Percentiles rank a stretch among this genome's conserved stretches.
phyloP scores from a whole-genome alignment of 2,329 filamentous ascomycete genomes.

The Pseudogymnoascus verrucosus region DNA sequence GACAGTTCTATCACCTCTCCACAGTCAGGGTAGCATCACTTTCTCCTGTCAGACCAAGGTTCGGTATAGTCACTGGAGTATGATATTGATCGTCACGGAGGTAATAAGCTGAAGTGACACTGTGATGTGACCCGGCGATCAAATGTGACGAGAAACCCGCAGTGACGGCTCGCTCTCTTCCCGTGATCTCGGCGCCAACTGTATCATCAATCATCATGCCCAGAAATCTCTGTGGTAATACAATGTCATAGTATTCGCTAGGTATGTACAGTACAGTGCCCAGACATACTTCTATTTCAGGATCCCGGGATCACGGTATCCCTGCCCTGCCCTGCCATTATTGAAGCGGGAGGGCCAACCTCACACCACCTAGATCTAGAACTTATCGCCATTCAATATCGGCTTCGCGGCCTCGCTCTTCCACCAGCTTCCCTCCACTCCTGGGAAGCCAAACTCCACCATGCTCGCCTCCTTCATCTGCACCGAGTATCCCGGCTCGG shows the following conservation, averaged over 20 bases:
- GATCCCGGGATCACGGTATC: not conserved
- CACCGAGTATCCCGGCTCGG: slow-evolving; percentile 77
- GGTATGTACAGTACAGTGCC: not conserved
- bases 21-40: not conserved
- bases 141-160: not conserved
- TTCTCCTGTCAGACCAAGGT: not conserved
- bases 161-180: not conserved
- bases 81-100: not conserved
- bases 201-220: not conserved
- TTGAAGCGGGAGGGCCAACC: not conserved
- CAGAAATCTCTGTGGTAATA: not conserved
- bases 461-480: slow-evolving; percentile 90
- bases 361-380: slow-evolving; percentile 16
- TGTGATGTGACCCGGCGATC: not conserved
- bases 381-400: slow-evolving; percentile 28
- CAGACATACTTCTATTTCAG: slow-evolving; percentile 5
- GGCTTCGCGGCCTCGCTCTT: slow-evolving; percentile 47
- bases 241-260: slow-evolving; percentile 3
- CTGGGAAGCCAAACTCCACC: slow-evolving; percentile 70
- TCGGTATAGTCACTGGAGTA: not conserved
- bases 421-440: slow-evolving; percentile 79
- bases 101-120: not conserved
- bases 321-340: slow-evolving; percentile 2
- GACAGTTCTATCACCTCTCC: not conserved
- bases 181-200: not conserved